Base-by-base conservation (phyloP, 2,329 filamentous ascomycete species). In the Alternaria triticimaculans region DNA sequence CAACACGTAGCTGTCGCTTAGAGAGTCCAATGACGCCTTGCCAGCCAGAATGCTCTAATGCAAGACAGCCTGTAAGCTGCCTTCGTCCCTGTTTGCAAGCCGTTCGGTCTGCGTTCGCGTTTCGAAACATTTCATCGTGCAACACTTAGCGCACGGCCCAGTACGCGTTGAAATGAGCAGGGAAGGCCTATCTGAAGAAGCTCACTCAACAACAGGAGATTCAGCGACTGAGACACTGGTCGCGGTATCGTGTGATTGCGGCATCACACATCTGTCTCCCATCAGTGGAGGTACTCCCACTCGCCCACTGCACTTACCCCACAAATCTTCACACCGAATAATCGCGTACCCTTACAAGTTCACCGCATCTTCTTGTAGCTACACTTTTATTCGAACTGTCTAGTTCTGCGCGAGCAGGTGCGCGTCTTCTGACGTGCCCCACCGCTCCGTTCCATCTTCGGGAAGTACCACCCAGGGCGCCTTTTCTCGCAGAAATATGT, bases 401-500 rank as follows among this genome's bases (percentile, higher is more conserved):
- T 41, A 58, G 30, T 11, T 54, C 44, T 50, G 30, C 18, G 6
- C 14, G 8, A 73, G 43, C 30, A 69, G 12, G 59, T 72, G 71
- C 20, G 70, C 72, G 23, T 59, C 61, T 48, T 71, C 69, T 9
- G 33, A 61, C 4, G 69, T 72, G 8, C 68, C 67, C 70, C 70
- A 68, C 9, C 71, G 68, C 53, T 75, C 69, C 6, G 68, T 68
- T 3, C 76, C 73, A 55, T 78, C 76, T 11, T 77, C 76, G 12
- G 72, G 65, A 12, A 77, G 58, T 18, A 65, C 49, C 10, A 74
- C 57, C 76, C 77, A 80, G 1, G 72, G 65, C 25, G 76, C 78
- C 54, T 76, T 80, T 64, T 84, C 82, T 33, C 75, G 72, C 5
- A 85, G 60, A 61, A 82, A 86, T 12, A 86, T 84, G 73, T 86